Percentiles rank a stretch among this genome's conserved stretches.
phyloP scores from a whole-genome alignment of 2,329 filamentous ascomycete genomes.

The Fusarium udum region DNA sequence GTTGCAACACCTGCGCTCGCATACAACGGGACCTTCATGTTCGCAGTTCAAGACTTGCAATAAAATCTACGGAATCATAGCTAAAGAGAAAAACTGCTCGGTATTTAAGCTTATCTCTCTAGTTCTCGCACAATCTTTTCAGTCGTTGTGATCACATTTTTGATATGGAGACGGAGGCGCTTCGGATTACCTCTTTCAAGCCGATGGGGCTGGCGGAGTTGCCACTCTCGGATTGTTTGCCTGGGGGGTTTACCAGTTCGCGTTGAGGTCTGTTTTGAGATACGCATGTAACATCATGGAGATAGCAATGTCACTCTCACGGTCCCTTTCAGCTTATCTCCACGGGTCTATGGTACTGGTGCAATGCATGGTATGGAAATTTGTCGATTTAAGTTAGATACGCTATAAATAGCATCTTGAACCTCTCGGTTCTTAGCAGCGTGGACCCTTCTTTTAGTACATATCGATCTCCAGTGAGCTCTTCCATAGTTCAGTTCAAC shows the following conservation, averaged over 20 bases:
- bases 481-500: not conserved
- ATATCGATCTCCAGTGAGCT: not conserved
- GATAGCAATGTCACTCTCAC: not conserved
- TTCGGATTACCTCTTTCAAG: constrained; percentile 23
- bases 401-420: not conserved
- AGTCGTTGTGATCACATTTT: constrained; percentile 35
- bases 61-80: no score
- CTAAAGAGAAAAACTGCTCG: not conserved
- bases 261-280: not conserved
- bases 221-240: constrained; percentile 7
- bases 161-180: constrained; percentile 27
- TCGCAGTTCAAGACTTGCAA: not conserved
- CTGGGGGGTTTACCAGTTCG: not conserved
- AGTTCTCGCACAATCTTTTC: constrained; percentile 4
- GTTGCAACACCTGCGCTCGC: constrained; percentile 44
- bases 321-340: not conserved
- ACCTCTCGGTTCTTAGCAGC: no score
- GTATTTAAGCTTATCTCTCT: constrained; percentile 11
- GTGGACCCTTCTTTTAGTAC: not conserved
- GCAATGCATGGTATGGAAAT: accelerated
- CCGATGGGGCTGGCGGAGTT: constrained; percentile 21
- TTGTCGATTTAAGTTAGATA: not conserved
- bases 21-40: constrained; percentile 41
- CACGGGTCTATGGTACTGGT: not conserved
- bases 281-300: not conserved